phyloP scores from a whole-genome alignment of 2,329 filamentous ascomycete genomes.

The Apiospora kogelbergensis region DNA sequence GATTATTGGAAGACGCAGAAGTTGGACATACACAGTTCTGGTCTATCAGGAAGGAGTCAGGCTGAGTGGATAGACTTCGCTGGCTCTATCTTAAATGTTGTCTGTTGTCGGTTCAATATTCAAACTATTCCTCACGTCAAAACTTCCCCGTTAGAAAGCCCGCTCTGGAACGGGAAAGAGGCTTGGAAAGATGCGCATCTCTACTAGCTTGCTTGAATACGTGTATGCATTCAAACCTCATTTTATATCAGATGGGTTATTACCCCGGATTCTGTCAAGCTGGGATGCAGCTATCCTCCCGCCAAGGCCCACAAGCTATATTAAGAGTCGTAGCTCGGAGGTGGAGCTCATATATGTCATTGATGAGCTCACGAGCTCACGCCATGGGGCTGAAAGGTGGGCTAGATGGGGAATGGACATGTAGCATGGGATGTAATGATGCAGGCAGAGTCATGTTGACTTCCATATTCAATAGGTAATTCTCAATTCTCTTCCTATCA shows the following conservation, averaged over 20 bases:
- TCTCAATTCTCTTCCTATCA: not conserved
- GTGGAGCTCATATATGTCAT: constrained; percentile 1
- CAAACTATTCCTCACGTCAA: too few relatives aligned
- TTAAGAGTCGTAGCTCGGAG: not conserved
- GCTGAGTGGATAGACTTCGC: too few relatives aligned
- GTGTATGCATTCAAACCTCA: not conserved
- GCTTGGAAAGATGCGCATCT: too few relatives aligned
- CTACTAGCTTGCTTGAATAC: too few relatives aligned
- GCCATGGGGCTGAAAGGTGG: constrained; percentile 1
- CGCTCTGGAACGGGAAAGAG: not conserved
- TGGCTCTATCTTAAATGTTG: too few relatives aligned
- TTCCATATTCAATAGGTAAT: not conserved
- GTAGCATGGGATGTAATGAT: not conserved
- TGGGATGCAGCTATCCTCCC: not conserved
- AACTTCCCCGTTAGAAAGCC: too few relatives aligned
- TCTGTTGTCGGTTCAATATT: too few relatives aligned
- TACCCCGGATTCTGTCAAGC: not conserved
- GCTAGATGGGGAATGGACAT: not conserved
- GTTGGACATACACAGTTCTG: too few relatives aligned
- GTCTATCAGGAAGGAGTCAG: too few relatives aligned
- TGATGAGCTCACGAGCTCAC: constrained; percentile 1
- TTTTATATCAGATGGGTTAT: not conserved
- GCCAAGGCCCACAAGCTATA: not conserved
- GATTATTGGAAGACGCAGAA: too few relatives aligned
- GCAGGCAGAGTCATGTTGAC: not conserved